These are phyloP conservation scores for Spizellomyces sp. DNA, from an alignment of 192 early-diverging fungal genomes.

Conservation along the genomic window DNA sequence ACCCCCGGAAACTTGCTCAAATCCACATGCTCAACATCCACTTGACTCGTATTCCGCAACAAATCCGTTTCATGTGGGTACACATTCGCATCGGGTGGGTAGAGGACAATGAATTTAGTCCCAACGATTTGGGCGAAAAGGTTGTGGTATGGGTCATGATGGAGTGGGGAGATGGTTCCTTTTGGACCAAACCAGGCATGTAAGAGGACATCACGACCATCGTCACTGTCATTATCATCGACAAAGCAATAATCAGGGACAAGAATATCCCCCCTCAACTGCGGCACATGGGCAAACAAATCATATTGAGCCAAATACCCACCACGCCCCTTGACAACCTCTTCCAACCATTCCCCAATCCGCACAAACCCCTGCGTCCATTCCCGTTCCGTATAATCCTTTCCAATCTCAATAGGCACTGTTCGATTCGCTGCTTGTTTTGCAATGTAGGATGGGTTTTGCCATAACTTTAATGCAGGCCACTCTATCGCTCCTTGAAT, in stretches of 20 bases:
- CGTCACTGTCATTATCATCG: constrained; percentile 23
- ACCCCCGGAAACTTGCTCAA: constrained; percentile 56
- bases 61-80: constrained; percentile 61
- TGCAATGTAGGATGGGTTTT: constrained; percentile 60
- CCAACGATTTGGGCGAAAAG: constrained; percentile 85
- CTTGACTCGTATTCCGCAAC: constrained; percentile 62
- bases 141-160: constrained; percentile 81
- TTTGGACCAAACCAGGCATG: constrained; percentile 85
- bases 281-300: constrained; percentile 75
- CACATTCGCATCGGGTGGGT: constrained; percentile 56
- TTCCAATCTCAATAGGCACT: constrained; percentile 83
- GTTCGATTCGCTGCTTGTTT: constrained; percentile 61
- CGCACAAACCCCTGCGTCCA: constrained; percentile 78
- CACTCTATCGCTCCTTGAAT: constrained; percentile 64
- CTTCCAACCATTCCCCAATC: constrained; percentile 70
- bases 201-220: constrained; percentile 42
- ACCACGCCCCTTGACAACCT: not conserved
- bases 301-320: constrained; percentile 87
- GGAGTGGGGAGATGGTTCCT: constrained; percentile 82
- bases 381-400: constrained; percentile 70
- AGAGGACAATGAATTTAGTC: constrained; percentile 75
- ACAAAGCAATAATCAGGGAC: constrained; percentile 81
- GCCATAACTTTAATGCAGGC: constrained; percentile 72
- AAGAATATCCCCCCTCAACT: constrained; percentile 65
- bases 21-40: constrained; percentile 73